Evolutionary conservation across 805 yeast genomes (phyloP).

Genomic region (Schizosaccharomyces octosporus): DNA sequence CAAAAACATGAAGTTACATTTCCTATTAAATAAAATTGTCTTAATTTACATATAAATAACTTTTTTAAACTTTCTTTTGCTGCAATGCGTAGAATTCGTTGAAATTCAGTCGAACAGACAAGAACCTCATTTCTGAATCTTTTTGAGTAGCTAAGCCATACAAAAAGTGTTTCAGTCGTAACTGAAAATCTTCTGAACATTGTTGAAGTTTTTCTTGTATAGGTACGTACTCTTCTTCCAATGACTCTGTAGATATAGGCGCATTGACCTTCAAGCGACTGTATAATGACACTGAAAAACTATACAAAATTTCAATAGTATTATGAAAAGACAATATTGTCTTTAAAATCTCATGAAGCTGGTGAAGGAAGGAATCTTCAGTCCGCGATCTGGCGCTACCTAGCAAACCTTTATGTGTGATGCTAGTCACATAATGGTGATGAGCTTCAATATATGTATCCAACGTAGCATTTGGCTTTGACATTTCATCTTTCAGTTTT

Average conservation of each 20-base stretch:
- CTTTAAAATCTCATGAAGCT: slow-evolving; percentile 14
- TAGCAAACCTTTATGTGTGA: slow-evolving; percentile 14
- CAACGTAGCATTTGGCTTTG: slow-evolving; percentile 11
- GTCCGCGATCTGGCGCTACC: slow-evolving; percentile 10
- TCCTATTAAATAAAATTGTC: too few relatives aligned
- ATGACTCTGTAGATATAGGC: not conserved
- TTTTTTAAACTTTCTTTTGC: not conserved
- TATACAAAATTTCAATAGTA: slow-evolving; percentile 8
- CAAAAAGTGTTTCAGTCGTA: not conserved
- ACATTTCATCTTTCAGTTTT: slow-evolving; percentile 10
- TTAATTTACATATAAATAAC: not conserved
- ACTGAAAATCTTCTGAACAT: not conserved
- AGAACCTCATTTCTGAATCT: slow-evolving; percentile 15
- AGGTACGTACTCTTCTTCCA: not conserved
- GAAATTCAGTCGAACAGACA: slow-evolving; percentile 16
- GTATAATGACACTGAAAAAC: slow-evolving; percentile 6
- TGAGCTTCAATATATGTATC: slow-evolving; percentile 16
- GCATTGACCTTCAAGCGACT: not conserved
- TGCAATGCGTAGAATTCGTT: slow-evolving; percentile 13
- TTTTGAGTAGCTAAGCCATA: slow-evolving; percentile 10
- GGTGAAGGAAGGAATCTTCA: slow-evolving; percentile 8
- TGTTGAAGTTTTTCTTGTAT: not conserved
- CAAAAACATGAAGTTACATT: not conserved
- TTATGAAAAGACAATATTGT: slow-evolving; percentile 10
- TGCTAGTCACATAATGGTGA: slow-evolving; percentile 11